Evolutionary conservation across 495 filamentous ascomycete species (phyloP).

Genomic region (Aspergillus coremiiformis): DNA sequence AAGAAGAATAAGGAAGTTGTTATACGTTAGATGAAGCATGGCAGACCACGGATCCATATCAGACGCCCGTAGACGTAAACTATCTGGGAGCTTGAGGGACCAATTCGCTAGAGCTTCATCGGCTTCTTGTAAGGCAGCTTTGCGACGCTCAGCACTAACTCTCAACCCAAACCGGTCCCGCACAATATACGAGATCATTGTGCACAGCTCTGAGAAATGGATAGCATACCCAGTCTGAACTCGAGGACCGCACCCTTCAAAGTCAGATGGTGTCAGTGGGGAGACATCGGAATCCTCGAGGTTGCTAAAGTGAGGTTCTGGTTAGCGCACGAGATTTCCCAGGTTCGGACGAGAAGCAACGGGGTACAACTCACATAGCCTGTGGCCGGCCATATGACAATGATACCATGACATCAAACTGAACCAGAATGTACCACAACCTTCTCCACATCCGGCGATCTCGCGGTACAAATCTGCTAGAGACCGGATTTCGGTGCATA

Average conservation of each 20-base stretch:
- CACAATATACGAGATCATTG: constrained; percentile 41
- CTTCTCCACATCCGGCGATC: constrained; percentile 43
- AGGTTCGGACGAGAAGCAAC: background rate
- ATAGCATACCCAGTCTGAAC: constrained; percentile 40
- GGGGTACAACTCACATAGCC: constrained; percentile 31
- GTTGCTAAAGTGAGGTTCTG: constrained; percentile 21
- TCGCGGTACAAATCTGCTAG: constrained; percentile 34
- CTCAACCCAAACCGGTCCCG: constrained; percentile 37
- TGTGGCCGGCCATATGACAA: constrained; percentile 45
- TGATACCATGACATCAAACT: constrained; percentile 43
- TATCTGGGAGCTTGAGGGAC: constrained; percentile 40
- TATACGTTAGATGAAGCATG: constrained; percentile 45
- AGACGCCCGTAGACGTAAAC: constrained; percentile 35
- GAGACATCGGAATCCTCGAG: constrained; percentile 44
- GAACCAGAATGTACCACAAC: constrained; percentile 42
- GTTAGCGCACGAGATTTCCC: background rate
- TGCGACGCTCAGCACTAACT: constrained; percentile 33
- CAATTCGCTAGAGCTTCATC: constrained; percentile 41
- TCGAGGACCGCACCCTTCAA: constrained; percentile 38
- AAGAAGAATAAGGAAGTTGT: constrained; percentile 45
- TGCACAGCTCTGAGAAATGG: constrained; percentile 40
- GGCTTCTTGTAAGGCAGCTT: constrained; percentile 38
- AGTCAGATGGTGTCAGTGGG: constrained; percentile 37
- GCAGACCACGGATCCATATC: constrained; percentile 44
- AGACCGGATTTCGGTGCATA: constrained; percentile 43